Evolutionary conservation across 148 eudicot species (phyloP).

Genomic region (Spergularia marina): DNA sequence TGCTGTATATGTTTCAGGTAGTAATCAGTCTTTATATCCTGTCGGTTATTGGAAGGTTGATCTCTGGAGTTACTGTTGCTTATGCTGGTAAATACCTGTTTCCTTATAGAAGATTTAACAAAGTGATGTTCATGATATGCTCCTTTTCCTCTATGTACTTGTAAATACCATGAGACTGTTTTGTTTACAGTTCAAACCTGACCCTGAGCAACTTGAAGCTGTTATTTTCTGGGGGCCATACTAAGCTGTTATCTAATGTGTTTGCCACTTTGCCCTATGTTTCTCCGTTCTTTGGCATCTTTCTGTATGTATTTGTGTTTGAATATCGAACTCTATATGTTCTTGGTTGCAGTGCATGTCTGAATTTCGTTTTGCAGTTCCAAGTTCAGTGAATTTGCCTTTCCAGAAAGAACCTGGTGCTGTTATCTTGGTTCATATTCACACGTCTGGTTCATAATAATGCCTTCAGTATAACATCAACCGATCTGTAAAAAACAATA

Average conservation of each 20-base stretch:
- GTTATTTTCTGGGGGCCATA: not conserved
- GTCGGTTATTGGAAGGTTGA: slow-evolving; percentile 76
- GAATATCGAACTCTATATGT: not conserved
- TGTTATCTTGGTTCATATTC: too few relatives aligned
- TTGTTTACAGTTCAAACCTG: not conserved
- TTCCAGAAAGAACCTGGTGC: too few relatives aligned
- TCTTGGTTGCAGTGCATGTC: not conserved
- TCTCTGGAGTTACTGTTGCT: slow-evolving; percentile 84
- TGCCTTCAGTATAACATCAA: too few relatives aligned
- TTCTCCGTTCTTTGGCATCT: not conserved
- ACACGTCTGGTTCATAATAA: too few relatives aligned
- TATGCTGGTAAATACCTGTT: slow-evolving; percentile 58
- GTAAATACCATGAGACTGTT: not conserved
- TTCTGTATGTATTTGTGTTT: not conserved
- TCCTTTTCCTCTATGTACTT: not conserved
- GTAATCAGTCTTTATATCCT: slow-evolving; percentile 65
- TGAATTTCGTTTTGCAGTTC: not conserved
- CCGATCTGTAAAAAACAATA: too few relatives aligned
- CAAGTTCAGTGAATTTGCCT: not conserved
- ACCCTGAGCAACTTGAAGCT: too few relatives aligned
- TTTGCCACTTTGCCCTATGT: not conserved
- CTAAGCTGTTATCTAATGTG: not conserved
- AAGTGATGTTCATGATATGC: not conserved
- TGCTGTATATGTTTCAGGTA: slow-evolving; percentile 44
- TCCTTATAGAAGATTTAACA: not conserved